Base-by-base conservation (phyloP, 768 basidiomycete species). In the Mycena epipterygia region DNA sequence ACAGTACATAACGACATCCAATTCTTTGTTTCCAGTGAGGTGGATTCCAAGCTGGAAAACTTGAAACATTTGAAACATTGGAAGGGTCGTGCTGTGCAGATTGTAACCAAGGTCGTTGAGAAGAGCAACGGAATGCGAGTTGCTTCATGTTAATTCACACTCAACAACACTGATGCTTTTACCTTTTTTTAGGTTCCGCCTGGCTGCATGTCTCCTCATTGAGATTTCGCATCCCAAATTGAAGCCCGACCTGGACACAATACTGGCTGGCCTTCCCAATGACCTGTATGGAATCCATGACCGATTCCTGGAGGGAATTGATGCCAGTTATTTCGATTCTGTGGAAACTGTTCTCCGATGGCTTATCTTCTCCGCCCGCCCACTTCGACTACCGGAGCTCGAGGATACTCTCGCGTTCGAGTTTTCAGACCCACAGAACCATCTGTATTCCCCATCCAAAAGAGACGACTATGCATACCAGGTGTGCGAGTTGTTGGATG, bases 51-150 rank as follows among this genome's bases (percentile, higher is more conserved):
- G n/a, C n/a, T n/a, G n/a, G n/a, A n/a, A n/a, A n/a, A n/a, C n/a
- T n/a, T n/a, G n/a, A n/a, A n/a, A n/a, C n/a, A n/a, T n/a, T n/a
- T n/a, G n/a, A n/a, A n/a, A n/a, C n/a, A n/a, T n/a, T n/a, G n/a
- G n/a, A n/a, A n/a, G n/a, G n/a, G n/a, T n/a, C n/a, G n/a, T 27
- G 48, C 48, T n/a, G n/a, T 12, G 27, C 23, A 13, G 35, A 57
- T 21, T 5, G 5, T 6, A n/a, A n/a, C n/a, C n/a, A n/a, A n/a
- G n/a, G 37, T 57, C 41, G 35, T 57, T 21, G 4, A 16, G 4
- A 57, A 57, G 55, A 57, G 55, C 37, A 39, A 41, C 13, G 55
- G 55, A 37, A 57, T 57, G 37, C 41, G 2, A 23, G 55, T 57
- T 5, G 16, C n/a, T n/a, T 37, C 21, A 5, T 25, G 2, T n/a